Base-by-base conservation (phyloP, 306 rosid species). In the Corylus avellana region DNA sequence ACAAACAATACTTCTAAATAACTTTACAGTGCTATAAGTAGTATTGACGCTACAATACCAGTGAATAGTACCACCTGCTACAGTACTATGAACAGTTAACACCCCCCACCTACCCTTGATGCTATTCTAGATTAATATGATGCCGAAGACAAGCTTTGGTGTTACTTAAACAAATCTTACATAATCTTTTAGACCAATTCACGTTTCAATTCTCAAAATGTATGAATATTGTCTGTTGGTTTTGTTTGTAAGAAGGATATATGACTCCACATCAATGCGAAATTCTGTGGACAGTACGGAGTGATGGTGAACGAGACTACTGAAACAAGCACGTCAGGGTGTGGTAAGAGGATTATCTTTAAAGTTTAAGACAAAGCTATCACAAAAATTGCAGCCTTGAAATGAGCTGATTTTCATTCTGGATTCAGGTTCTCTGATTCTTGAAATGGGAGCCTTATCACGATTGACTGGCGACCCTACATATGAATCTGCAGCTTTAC, bases 391-490 rank as follows among this genome's bases (percentile, higher is more conserved):
- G 64, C 39, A 20, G 54, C 81, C 50, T 83, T 83, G 56, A 87
- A 67, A 75, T 76, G 70, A 78, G 72, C 68, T 85, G 78, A 77
- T 25, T 82, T 80, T 84, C 74, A 53, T 13, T 80, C 58, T 82
- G 67, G 72, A 54, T 77, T 79, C 85, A 95, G 98, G 98, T 84
- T 95, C 98, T 56, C 86, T 95, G 70, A 95, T 95, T 89, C 97
- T 95, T 85, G 98, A 93, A 90, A 95, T 95, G 98, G 98, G 98
- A 74, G 97, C 98, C 69, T 88, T 95, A 79, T 95, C 98, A 39
- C 94, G 85, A 88, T 29, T 95, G 84, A 95, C 98, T 16, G 96
- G 97, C 77, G 92, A 95, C 85, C 90, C 91, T 49, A 92, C 70
- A 78, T 95, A 87, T 58, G 98, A 95, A 84, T 85, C 88, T 57